A percentile compares a stretch with the other conserved stretches of the same genome.
phyloP scores from a whole-genome alignment of 2,329 filamentous ascomycete species.

The Dichotomopilus funicola region DNA sequence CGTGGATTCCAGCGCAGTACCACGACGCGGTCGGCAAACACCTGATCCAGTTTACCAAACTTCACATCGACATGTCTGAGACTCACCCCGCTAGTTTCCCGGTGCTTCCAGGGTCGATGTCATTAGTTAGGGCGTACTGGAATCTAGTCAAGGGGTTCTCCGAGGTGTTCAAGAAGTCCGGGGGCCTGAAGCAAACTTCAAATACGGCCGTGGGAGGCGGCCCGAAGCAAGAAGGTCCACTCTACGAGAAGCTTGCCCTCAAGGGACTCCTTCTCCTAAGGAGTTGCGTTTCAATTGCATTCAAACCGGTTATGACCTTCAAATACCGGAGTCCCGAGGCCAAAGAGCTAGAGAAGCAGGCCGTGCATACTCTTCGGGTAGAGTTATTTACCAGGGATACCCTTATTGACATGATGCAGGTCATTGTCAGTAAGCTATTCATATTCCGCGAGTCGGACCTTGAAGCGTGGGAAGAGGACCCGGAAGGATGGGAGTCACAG shows the following conservation, averaged over 20 bases:
- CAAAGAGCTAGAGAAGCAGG: constrained; percentile 68
- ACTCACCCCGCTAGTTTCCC: constrained; percentile 77
- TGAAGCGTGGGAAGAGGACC: constrained; percentile 87
- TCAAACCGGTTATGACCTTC: constrained; percentile 74
- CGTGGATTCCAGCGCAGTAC: constrained; percentile 45
- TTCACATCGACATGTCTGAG: constrained; percentile 81
- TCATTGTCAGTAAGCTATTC: constrained; percentile 81
- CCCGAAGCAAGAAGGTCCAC: constrained; percentile 50
- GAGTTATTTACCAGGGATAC: constrained; percentile 71
- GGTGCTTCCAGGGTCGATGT: constrained; percentile 70
- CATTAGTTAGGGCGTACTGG: constrained; percentile 81
- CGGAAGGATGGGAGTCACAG: constrained; percentile 89
- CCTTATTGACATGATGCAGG: constrained; percentile 73
- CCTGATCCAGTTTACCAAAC: constrained; percentile 80
- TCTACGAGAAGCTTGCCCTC: constrained; percentile 73
- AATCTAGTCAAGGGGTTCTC: constrained; percentile 69
- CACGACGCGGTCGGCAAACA: constrained; percentile 72
- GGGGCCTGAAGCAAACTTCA: constrained; percentile 44
- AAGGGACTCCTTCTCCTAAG: constrained; percentile 78
- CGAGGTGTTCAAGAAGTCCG: constrained; percentile 60
- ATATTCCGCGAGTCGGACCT: constrained; percentile 80
- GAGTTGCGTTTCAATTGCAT: constrained; percentile 78
- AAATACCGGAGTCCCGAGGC: constrained; percentile 70
- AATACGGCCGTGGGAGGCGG: constrained; percentile 35
- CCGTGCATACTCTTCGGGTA: constrained; percentile 61